Evolutionary conservation across 1,284 basidiomycete species (phyloP), one percentile per base, ranked within the genome.

Genomic region (Acaromyces ingoldii): DNA sequence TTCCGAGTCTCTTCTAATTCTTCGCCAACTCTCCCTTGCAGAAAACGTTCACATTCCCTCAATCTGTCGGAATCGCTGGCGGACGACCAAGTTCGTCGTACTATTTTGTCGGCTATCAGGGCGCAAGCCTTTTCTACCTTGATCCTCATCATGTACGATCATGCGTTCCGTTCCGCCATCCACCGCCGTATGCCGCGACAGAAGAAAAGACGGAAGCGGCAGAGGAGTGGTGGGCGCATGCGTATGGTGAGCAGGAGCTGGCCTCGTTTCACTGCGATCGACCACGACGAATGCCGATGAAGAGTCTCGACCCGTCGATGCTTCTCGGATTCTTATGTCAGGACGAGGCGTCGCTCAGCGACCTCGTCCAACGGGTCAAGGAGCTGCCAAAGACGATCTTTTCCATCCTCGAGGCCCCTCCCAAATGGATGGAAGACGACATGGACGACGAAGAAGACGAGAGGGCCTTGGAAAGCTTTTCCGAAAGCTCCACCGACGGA

Each of bases 281-380:
- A 19, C 48, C 52, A 24, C 82, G 89, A 71, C 91, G 92, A 81
- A 91, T 97, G 88, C 86, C 87, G 0, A 77, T 97, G 41, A 83
- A 84, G 33, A 85, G 85, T n/a, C 77, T 98, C 48, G 93, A 97
- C 73, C 93, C 95, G 10, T 93, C 90, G 68, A 97, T 98, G 93
- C 79, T 98, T 7, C 80, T 97, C 49, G 92, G 92, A 15, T 96
- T 98, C 76, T 73, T 97, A 62, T 86, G 87, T 70, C 82, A 82
- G 61, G 83, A 88, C 70, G 86, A 91, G 76, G 79, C 76, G 19
- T 90, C 93, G 49, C 93, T 91, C 85, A 76, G 80, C 13, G 90
- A 95, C 76, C 83, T 97, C 55, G 82, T 84, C 60, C 79, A 77
- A 46, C 81, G 90, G 6, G 72, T 76, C 46, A 61, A 59, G 45